Percentiles rank a stretch among this genome's conserved stretches.
Conservation (phyloP, 2,329 filamentous ascomycete genomes). For the Fusarium tanahbumbuense region DNA sequence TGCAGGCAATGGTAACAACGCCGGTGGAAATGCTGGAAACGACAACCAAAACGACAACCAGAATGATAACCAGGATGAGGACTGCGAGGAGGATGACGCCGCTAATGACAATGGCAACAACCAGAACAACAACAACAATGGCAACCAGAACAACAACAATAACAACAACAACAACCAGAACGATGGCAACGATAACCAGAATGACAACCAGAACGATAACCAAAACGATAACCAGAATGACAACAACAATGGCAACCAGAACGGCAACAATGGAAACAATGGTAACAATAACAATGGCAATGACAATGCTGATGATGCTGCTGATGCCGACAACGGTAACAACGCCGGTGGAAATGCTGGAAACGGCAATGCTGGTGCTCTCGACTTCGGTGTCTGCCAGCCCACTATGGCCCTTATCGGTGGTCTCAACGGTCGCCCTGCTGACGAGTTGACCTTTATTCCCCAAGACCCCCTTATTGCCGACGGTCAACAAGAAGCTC, state of each 20-base stretch:
- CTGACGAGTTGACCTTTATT: slow-evolving; percentile 74
- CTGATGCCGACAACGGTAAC: slow-evolving; percentile 2
- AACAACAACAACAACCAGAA: not conserved
- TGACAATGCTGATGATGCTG: not conserved
- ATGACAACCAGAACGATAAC: not conserved
- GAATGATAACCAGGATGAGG: slow-evolving; percentile 1
- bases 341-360: slow-evolving; percentile 5
- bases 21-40: not conserved
- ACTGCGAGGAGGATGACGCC: slow-evolving; percentile 5
- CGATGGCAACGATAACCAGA: not conserved
- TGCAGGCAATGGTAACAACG: not conserved
- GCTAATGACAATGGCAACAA: not conserved
- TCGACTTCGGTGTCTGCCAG: slow-evolving; percentile 65
- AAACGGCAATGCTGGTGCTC: slow-evolving; percentile 37
- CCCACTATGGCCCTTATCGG: slow-evolving; percentile 70
- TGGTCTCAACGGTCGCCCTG: slow-evolving; percentile 66
- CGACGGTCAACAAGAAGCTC: slow-evolving; percentile 70
- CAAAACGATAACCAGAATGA: not conserved
- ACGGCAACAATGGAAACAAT: not conserved
- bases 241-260: not conserved
- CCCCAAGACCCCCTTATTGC: slow-evolving; percentile 71
- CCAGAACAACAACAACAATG: not conserved
- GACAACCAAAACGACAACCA: slow-evolving; percentile 1
- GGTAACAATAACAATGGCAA: not conserved
- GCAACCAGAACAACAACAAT: not conserved